Conservation (phyloP, 2,329 filamentous ascomycete species). For the Botrytis cinerea region DNA sequence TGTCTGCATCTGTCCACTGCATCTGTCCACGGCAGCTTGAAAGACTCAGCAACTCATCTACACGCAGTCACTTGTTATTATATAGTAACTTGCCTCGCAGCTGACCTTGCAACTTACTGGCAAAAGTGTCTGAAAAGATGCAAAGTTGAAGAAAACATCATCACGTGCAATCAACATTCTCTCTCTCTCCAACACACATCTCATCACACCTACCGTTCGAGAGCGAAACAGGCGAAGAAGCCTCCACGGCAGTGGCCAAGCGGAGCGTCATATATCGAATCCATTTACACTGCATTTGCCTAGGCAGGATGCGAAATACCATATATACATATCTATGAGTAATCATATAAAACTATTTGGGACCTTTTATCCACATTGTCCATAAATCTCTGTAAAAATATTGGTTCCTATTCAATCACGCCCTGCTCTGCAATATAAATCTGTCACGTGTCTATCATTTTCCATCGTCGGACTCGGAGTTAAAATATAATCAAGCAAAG, state of each 20-base stretch:
- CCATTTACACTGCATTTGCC: background rate
- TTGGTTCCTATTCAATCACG: background rate
- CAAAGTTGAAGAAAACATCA: background rate
- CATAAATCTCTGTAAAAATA: background rate
- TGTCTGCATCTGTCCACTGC: background rate
- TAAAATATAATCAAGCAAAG: background rate
- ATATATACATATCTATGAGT: too few species aligned
- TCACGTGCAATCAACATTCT: background rate
- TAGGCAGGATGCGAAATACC: too few species aligned
- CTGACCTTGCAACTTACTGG: too few species aligned
- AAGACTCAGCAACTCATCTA: too few species aligned
- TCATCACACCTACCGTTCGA: background rate
- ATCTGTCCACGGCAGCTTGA: background rate
- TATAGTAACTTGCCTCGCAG: too few species aligned
- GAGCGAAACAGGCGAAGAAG: background rate
- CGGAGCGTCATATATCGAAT: background rate
- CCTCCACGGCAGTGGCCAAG: background rate
- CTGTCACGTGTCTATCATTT: background rate
- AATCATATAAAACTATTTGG: too few species aligned
- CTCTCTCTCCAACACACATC: background rate
- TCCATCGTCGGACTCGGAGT: conserved; percentile 2
- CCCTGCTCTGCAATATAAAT: background rate
- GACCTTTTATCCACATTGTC: too few species aligned
- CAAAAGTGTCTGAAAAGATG: too few species aligned
- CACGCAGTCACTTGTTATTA: too few species aligned